phyloP scores from a whole-genome alignment of 139 green algal genomes.

The Haematococcus sp. region DNA sequence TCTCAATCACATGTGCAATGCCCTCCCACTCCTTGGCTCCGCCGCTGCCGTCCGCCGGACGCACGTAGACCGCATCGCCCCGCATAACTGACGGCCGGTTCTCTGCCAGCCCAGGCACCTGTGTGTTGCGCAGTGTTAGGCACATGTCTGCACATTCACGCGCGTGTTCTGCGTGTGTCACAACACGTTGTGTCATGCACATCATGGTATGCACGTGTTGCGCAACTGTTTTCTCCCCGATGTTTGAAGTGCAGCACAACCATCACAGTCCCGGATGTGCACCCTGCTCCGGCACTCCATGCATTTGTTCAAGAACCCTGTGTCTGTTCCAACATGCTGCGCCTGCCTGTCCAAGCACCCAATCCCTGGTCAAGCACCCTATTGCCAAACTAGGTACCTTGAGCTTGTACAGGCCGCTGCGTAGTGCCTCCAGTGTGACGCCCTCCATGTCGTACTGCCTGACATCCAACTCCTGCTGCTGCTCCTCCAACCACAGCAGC shows the following conservation, averaged over 20 bases:
- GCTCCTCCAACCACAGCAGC: constrained; percentile 45
- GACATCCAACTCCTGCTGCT: constrained; percentile 49
- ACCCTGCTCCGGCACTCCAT: too few relatives aligned
- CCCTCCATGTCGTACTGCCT: constrained; percentile 39
- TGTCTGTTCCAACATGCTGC: too few relatives aligned
- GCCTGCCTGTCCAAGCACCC: too few relatives aligned
- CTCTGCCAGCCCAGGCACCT: constrained; percentile 48
- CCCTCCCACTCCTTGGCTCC: constrained; percentile 34
- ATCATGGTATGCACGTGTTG: too few relatives aligned
- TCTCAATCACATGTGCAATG: constrained; percentile 26
- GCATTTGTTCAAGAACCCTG: too few relatives aligned
- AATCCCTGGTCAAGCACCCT: too few relatives aligned
- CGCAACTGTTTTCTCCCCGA: too few relatives aligned
- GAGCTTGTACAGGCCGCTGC: neutral
- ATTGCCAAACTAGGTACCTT: constrained; percentile 11
- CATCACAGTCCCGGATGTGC: too few relatives aligned
- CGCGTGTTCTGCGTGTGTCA: too few relatives aligned
- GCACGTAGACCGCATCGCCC: constrained; percentile 37
- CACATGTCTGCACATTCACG: neutral
- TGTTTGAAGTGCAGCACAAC: too few relatives aligned
- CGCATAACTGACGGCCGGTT: constrained; percentile 43
- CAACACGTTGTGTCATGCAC: too few relatives aligned
- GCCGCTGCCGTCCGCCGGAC: neutral
- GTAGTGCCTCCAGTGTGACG: neutral
- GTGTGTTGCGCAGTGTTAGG: too few relatives aligned